Evolutionary conservation across 306 rosid species (phyloP).

Genomic region (Herpetospermum pedunculosum): DNA sequence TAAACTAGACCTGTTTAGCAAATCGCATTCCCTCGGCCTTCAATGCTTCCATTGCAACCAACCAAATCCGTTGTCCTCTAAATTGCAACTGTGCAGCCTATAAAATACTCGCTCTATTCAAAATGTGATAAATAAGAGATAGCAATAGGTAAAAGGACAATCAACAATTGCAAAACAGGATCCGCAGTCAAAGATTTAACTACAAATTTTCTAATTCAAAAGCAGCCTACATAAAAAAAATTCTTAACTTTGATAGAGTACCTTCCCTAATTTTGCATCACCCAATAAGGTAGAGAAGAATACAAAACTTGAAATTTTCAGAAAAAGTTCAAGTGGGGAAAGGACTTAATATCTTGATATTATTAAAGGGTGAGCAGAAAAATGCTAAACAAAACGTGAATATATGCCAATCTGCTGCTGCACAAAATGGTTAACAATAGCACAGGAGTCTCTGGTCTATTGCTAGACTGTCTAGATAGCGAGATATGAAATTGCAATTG

Average conservation of each 20-base stretch:
- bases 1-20: constrained; percentile 56
- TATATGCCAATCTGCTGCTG: not conserved
- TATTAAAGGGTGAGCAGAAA: not conserved
- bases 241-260: not conserved
- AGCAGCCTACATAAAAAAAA: not conserved
- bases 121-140: not conserved
- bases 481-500: not conserved
- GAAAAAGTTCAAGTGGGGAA: not conserved
- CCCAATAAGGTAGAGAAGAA: not conserved
- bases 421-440: not conserved
- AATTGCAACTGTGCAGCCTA: constrained; percentile 61
- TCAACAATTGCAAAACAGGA: not conserved
- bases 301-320: not conserved
- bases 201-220: not conserved
- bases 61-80: constrained; percentile 87
- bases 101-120: not conserved
- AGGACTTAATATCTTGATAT: not conserved
- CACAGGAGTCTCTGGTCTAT: not conserved
- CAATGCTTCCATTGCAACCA: constrained; percentile 84
- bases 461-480: not conserved
- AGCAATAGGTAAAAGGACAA: not conserved
- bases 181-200: not conserved
- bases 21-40: constrained; percentile 73
- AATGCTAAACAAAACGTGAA: not conserved
- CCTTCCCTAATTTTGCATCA: not conserved